Conservation (phyloP, 2,329 filamentous ascomycete genomes). For the Verticillium nubilum region DNA sequence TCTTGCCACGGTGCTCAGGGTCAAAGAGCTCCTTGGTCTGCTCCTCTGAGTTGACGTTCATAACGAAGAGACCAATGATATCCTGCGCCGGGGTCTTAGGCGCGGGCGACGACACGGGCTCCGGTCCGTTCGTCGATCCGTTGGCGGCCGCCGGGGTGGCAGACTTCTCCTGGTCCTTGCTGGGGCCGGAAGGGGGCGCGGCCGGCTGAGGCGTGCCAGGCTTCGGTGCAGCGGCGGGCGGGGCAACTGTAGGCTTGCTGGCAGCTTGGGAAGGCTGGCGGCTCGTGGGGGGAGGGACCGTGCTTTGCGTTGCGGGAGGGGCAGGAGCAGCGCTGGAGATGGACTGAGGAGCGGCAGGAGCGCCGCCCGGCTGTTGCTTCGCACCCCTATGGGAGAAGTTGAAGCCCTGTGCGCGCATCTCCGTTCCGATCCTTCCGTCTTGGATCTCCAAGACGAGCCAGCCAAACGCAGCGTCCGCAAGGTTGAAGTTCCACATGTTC, state of each 20-base stretch:
- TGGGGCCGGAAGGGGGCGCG: constrained; percentile 26
- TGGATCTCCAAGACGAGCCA: constrained; percentile 95
- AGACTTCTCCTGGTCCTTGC: constrained; percentile 55
- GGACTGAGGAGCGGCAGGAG: constrained; percentile 24
- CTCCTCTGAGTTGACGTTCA: constrained; percentile 77
- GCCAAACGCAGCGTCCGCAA: constrained; percentile 95
- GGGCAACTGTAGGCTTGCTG: constrained; percentile 33
- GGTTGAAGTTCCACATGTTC: constrained; percentile 99
- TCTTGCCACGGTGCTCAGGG: constrained; percentile 78
- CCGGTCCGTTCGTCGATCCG: constrained; percentile 46
- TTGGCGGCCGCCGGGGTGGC: constrained; percentile 40
- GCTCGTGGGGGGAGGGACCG: constrained; percentile 23
- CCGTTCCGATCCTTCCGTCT: constrained; percentile 90
- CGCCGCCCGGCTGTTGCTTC: constrained; percentile 57
- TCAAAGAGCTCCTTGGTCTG: constrained; percentile 77
- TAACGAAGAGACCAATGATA: constrained; percentile 83
- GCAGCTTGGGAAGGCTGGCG: constrained; percentile 29
- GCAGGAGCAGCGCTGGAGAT: constrained; percentile 28
- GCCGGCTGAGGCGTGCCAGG: constrained; percentile 44
- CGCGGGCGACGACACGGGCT: constrained; percentile 51
- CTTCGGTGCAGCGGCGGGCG: constrained; percentile 30
- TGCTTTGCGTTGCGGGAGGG: constrained; percentile 28
- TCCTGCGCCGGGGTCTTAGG: constrained; percentile 57
- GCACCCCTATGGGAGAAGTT: constrained; percentile 95
- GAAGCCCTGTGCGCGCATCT: constrained; percentile 98